A percentile compares a stretch with the other conserved stretches of the same genome.
Conservation (phyloP, 2,329 filamentous ascomycete species). For the Alternaria triticimaculans region DNA sequence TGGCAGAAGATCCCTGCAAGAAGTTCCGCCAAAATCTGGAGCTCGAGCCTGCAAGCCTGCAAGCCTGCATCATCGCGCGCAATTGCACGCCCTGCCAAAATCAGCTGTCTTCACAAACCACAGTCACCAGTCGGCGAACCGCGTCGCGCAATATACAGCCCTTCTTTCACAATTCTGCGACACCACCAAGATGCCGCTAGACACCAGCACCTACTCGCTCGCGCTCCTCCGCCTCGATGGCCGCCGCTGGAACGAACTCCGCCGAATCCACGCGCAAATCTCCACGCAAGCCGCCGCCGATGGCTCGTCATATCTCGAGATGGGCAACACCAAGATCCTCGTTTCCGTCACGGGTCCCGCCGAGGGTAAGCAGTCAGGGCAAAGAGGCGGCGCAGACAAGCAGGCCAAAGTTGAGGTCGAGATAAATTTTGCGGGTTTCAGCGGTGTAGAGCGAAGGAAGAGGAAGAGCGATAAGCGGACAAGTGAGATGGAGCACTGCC, state of each 20-base stretch:
- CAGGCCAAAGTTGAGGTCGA: conserved; percentile 78
- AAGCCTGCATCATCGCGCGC: conserved; percentile 3
- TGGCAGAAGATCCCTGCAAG: conserved; percentile 1
- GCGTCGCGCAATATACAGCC: neutral
- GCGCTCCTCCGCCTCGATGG: conserved; percentile 72
- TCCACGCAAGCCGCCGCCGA: conserved; percentile 91
- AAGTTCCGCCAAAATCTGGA: conserved; percentile 13
- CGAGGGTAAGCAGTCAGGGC: conserved; percentile 66
- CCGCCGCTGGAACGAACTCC: conserved; percentile 97
- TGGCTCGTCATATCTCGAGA: conserved; percentile 91
- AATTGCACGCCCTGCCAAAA: neutral
- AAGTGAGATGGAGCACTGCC: conserved; percentile 79
- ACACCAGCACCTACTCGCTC: conserved; percentile 89
- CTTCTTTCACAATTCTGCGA: neutral
- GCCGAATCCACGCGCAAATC: conserved; percentile 85
- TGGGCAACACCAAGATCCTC: conserved; percentile 97
- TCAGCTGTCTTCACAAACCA: neutral
- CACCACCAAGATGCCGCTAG: conserved; percentile 75
- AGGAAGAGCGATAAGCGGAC: conserved; percentile 73
- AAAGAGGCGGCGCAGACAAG: conserved; percentile 54
- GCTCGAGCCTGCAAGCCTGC: conserved; percentile 6
- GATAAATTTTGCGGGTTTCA: conserved; percentile 86
- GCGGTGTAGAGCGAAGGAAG: conserved; percentile 82
- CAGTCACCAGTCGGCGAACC: neutral
- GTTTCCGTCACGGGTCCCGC: conserved; percentile 87